Conservation (phyloP, 768 basidiomycete genomes). For the Termitomyces sp. region DNA sequence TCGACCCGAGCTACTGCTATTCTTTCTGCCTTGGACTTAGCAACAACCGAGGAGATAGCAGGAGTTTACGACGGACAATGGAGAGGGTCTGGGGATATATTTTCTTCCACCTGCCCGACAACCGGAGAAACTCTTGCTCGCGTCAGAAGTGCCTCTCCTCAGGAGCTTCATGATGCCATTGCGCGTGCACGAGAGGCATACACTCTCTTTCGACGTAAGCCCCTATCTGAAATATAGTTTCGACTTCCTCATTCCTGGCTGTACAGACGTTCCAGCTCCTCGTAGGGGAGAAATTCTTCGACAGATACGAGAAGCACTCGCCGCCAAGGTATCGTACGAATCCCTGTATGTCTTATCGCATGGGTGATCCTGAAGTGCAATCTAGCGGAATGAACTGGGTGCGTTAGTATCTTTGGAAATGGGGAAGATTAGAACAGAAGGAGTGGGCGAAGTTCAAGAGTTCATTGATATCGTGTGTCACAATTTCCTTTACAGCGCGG, state of each 20-base stretch:
- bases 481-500: slow-evolving; percentile 1
- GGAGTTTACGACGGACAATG: slow-evolving; percentile 85
- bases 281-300: slow-evolving; percentile 83
- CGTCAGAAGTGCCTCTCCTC: slow-evolving; percentile 65
- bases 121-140: slow-evolving; percentile 82
- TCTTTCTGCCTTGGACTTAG: slow-evolving; percentile 60
- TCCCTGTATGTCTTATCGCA: too few relatives aligned
- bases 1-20: slow-evolving; percentile 69
- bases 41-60: slow-evolving; percentile 45
- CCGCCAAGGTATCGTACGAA: slow-evolving; percentile 52
- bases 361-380: not conserved
- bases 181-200: slow-evolving; percentile 72
- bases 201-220: slow-evolving; percentile 51
- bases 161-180: slow-evolving; percentile 67
- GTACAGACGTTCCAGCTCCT: slow-evolving; percentile 68
- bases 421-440: slow-evolving; percentile 90
- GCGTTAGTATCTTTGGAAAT: slow-evolving; percentile 83
- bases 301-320: slow-evolving; percentile 80
- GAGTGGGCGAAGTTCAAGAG: slow-evolving; percentile 91
- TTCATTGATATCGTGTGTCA: slow-evolving; percentile 85
- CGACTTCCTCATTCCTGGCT: not conserved
- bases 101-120: slow-evolving; percentile 74
- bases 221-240: not conserved
- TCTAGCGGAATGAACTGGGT: slow-evolving; percentile 70
- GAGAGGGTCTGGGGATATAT: slow-evolving; percentile 68